A percentile compares a stretch with the other conserved stretches of the same genome.
Conservation (phyloP, 176 grass and related monocot genomes). For the Phyllostachys edulis region DNA sequence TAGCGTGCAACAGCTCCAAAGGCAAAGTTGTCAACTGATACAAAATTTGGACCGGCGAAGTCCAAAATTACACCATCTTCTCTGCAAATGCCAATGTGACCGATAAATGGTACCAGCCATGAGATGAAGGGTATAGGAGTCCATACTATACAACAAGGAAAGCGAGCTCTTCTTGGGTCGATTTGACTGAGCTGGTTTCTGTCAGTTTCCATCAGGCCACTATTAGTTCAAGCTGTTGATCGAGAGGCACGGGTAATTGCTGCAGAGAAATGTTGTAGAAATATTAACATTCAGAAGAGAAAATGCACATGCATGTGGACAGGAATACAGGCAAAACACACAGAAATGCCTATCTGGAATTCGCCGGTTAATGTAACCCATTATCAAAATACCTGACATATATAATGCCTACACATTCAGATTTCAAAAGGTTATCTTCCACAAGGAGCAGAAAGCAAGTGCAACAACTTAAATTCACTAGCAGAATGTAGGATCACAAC, state of each 20-base stretch:
- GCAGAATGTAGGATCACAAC: not conserved
- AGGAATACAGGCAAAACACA: constrained; percentile 1
- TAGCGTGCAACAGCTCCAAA: constrained; percentile 81
- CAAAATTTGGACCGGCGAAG: constrained; percentile 87
- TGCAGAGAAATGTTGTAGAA: not conserved
- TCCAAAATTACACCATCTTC: constrained; percentile 96
- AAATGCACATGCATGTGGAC: not conserved
- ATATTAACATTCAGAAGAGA: not conserved
- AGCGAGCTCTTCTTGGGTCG: constrained; percentile 75
- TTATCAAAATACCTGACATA: not conserved
- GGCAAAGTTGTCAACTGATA: constrained; percentile 89
- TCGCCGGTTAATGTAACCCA: not conserved
- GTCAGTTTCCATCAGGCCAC: constrained; percentile 45
- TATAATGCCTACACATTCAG: not conserved
- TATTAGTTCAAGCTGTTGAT: not conserved
- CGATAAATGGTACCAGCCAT: constrained; percentile 89
- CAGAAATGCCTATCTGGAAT: not conserved
- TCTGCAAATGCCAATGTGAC: constrained; percentile 90
- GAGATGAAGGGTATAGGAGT: constrained; percentile 90
- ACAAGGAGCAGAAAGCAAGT: not conserved
- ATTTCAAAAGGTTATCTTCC: not conserved
- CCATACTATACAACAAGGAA: constrained; percentile 91
- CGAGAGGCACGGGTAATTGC: not conserved
- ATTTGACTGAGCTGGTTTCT: constrained; percentile 45
- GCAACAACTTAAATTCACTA: not conserved